Conservation (phyloP, 2,329 filamentous ascomycete genomes). For the Blumeriella jaapii region DNA sequence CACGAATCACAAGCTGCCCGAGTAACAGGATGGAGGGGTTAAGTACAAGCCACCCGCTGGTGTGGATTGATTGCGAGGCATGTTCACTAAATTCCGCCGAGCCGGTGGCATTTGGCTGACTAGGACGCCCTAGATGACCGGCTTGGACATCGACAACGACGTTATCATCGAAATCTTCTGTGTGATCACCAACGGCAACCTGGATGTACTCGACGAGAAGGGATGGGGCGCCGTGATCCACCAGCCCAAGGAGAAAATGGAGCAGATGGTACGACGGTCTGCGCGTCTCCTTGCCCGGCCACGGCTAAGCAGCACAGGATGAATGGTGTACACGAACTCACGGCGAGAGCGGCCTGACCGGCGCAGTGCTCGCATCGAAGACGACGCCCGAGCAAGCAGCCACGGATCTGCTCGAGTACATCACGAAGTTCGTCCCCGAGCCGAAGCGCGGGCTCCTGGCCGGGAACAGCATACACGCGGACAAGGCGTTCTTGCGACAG, state of each 20-base stretch:
- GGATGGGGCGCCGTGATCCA: constrained; percentile 78
- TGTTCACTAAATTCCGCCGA: constrained; percentile 4
- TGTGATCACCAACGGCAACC: constrained; percentile 72
- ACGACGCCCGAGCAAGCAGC: constrained; percentile 62
- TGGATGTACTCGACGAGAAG: constrained; percentile 61
- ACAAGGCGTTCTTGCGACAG: constrained; percentile 67
- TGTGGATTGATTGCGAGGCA: constrained; percentile 28
- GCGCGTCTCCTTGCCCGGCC: background rate
- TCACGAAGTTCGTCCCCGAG: constrained; percentile 59
- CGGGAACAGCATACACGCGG: constrained; percentile 87
- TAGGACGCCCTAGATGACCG: constrained; percentile 63
- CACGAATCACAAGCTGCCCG: background rate
- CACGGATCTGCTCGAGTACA: constrained; percentile 62
- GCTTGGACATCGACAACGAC: constrained; percentile 65
- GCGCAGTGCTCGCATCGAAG: constrained; percentile 60
- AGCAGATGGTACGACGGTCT: constrained; percentile 48
- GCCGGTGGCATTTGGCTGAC: constrained; percentile 4
- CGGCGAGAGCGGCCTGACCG: constrained; percentile 67
- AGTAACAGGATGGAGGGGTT: constrained; percentile 5
- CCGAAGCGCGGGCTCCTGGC: constrained; percentile 62
- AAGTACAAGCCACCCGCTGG: constrained; percentile 15
- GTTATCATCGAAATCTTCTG: constrained; percentile 87
- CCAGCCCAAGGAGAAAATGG: constrained; percentile 57
- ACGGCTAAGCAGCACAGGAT: constrained; percentile 33
- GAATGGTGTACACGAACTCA: constrained; percentile 83